A percentile compares a stretch with the other conserved stretches of the same genome.
Conservation (phyloP, 2,329 filamentous ascomycete genomes). For the Truncatella angustata region DNA sequence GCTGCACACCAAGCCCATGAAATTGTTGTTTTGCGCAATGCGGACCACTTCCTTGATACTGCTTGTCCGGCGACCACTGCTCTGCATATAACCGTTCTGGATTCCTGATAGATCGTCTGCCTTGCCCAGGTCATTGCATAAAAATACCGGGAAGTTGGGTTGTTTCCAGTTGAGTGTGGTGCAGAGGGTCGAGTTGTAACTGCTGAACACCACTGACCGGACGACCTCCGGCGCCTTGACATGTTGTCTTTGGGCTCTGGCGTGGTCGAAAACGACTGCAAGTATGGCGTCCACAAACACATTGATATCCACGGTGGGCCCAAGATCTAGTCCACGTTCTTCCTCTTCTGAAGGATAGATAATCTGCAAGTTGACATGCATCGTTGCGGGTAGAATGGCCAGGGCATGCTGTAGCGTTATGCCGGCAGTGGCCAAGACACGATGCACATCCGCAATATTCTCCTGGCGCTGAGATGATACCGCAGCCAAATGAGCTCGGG, state of each 20-base stretch:
- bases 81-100: slow-evolving; percentile 35
- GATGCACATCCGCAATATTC: slow-evolving; percentile 66
- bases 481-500: slow-evolving; percentile 40
- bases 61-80: slow-evolving; percentile 70
- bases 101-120: slow-evolving; percentile 41
- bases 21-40: slow-evolving; percentile 92
- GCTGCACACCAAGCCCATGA: slow-evolving; percentile 94
- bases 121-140: slow-evolving; percentile 87
- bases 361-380: slow-evolving; percentile 91
- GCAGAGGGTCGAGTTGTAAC: slow-evolving; percentile 86
- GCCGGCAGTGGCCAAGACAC: slow-evolving; percentile 71
- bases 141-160: slow-evolving; percentile 93
- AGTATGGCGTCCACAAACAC: slow-evolving; percentile 80
- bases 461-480: slow-evolving; percentile 46
- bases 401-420: slow-evolving; percentile 79
- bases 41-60: slow-evolving; percentile 95
- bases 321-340: slow-evolving; percentile 66
- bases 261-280: slow-evolving; percentile 86
- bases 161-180: slow-evolving; percentile 99
- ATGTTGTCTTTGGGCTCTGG: slow-evolving; percentile 62
- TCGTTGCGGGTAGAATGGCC: slow-evolving; percentile 67
- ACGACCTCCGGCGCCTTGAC: slow-evolving; percentile 68
- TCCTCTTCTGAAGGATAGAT: slow-evolving; percentile 79
- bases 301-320: slow-evolving; percentile 81
- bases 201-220: slow-evolving; percentile 89